Percentiles rank a stretch among this genome's conserved stretches.
phyloP scores from a whole-genome alignment of 768 basidiomycete species.

The Clathrus columnatus region DNA sequence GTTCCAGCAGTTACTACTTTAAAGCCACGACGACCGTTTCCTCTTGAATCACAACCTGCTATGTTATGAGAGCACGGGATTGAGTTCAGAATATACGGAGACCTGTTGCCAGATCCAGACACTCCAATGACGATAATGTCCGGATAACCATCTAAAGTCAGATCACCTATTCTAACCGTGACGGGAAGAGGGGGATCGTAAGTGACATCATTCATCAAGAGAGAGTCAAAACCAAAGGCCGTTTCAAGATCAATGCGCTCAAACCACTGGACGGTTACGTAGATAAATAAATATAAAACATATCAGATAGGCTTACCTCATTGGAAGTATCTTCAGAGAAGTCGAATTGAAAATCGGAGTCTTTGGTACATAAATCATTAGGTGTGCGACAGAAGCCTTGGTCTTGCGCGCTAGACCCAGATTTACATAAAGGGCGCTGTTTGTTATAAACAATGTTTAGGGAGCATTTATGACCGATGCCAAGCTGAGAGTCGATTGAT shows the following conservation, averaged over 20 bases:
- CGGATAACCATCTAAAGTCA: slow-evolving; percentile 89
- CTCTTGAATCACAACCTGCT: slow-evolving; percentile 46
- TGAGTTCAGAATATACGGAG: slow-evolving; percentile 56
- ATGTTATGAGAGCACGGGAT: slow-evolving; percentile 49
- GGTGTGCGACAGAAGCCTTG: slow-evolving; percentile 61
- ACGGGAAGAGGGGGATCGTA: slow-evolving; percentile 62
- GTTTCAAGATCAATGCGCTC: slow-evolving; percentile 53
- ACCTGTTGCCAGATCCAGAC: slow-evolving; percentile 17
- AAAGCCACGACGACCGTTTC: slow-evolving; percentile 58
- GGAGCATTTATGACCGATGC: slow-evolving; percentile 66
- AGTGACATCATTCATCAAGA: slow-evolving; percentile 64
- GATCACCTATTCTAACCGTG: slow-evolving; percentile 78
- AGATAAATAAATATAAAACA: neutral
- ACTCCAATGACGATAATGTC: slow-evolving; percentile 58
- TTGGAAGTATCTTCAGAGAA: slow-evolving; percentile 43
- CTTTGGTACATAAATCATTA: slow-evolving; percentile 72
- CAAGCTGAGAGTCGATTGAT: slow-evolving; percentile 55
- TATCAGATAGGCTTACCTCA: slow-evolving; percentile 30
- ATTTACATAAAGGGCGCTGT: slow-evolving; percentile 75
- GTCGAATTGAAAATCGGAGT: slow-evolving; percentile 74
- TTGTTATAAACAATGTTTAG: slow-evolving; percentile 92
- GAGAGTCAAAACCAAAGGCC: slow-evolving; percentile 43
- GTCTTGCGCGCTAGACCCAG: slow-evolving; percentile 38
- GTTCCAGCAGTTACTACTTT: slow-evolving; percentile 44
- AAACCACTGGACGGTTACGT: slow-evolving; percentile 43